Conservation (phyloP, 2,329 filamentous ascomycete species). For the Dichotomopilus funicola region DNA sequence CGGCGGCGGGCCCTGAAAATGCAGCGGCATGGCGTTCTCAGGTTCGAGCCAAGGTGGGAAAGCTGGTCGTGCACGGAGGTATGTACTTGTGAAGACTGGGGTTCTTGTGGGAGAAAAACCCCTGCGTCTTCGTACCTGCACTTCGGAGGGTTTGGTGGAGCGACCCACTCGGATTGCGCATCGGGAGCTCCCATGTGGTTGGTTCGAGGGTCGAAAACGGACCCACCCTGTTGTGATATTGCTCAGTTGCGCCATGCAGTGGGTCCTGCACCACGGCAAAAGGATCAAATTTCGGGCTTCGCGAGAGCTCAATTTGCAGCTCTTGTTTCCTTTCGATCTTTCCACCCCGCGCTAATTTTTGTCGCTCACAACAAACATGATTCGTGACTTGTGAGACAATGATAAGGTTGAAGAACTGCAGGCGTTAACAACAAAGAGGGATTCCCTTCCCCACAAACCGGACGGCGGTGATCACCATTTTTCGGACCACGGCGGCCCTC, state of each 20-base stretch:
- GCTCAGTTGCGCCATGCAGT: constrained; percentile 3
- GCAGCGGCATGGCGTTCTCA: too few relatives aligned
- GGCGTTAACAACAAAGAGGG: not conserved
- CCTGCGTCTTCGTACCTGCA: constrained; percentile 1
- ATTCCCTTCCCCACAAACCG: not conserved
- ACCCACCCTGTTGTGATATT: constrained; percentile 4
- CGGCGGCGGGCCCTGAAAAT: too few relatives aligned
- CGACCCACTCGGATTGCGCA: constrained; percentile 2
- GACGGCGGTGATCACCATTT: constrained; percentile 8
- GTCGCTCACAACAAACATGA: too few relatives aligned
- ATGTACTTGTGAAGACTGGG: not conserved
- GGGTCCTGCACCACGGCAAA: constrained; percentile 4
- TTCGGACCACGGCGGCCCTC: constrained; percentile 1
- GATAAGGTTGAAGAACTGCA: not conserved
- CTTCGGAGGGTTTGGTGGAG: not conserved
- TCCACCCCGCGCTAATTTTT: not conserved
- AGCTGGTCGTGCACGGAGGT: too few relatives aligned
- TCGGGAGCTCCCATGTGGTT: constrained; percentile 5
- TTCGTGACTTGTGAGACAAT: not conserved
- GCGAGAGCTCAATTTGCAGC: constrained; percentile 1
- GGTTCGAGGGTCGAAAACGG: constrained; percentile 1
- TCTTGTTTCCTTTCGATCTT: not conserved
- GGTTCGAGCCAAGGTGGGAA: too few relatives aligned
- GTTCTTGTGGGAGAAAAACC: not conserved
- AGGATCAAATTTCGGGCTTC: not conserved